Evolutionary conservation across 352 stramenopile species (phyloP).

Genomic region (Hyphochytrium catenoides): DNA sequence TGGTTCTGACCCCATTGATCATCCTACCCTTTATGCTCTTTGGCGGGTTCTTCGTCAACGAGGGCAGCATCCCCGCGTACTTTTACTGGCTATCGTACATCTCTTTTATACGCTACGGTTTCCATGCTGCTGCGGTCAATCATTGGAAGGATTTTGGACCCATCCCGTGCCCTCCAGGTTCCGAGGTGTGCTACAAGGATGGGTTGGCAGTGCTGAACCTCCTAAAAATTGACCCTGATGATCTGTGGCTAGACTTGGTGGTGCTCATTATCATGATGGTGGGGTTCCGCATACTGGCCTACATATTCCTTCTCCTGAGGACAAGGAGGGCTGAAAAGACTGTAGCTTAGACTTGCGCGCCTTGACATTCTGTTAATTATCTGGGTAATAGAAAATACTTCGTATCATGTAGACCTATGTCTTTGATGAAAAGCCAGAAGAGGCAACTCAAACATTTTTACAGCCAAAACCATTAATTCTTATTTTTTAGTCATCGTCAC

Average conservation of each 20-base stretch:
- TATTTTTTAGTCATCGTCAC: too few species aligned
- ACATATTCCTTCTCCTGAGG: too few species aligned
- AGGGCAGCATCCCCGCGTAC: constrained; percentile 15
- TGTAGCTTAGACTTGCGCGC: too few species aligned
- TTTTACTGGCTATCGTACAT: constrained; percentile 21
- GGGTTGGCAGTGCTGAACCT: constrained; percentile 18
- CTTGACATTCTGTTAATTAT: too few species aligned
- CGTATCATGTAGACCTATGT: too few species aligned
- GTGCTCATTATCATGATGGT: constrained; percentile 17
- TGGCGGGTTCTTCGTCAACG: constrained; percentile 20
- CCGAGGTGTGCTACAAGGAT: constrained; percentile 13
- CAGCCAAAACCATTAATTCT: too few species aligned
- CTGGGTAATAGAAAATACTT: too few species aligned
- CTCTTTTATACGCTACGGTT: constrained; percentile 22
- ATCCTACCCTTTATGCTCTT: constrained; percentile 21
- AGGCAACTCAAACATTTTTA: too few species aligned
- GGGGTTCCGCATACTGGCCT: constrained; percentile 13
- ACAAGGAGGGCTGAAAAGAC: too few species aligned
- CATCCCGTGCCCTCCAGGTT: constrained; percentile 16
- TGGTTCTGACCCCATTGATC: constrained; percentile 14
- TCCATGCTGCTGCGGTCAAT: constrained; percentile 20
- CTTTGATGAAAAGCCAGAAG: too few species aligned
- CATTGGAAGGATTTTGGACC: constrained; percentile 15
- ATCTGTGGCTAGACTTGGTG: constrained; percentile 13
- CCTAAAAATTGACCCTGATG: constrained; percentile 19